Conservation (phyloP, 2,329 filamentous ascomycete species). For the Botryotinia globosa region DNA sequence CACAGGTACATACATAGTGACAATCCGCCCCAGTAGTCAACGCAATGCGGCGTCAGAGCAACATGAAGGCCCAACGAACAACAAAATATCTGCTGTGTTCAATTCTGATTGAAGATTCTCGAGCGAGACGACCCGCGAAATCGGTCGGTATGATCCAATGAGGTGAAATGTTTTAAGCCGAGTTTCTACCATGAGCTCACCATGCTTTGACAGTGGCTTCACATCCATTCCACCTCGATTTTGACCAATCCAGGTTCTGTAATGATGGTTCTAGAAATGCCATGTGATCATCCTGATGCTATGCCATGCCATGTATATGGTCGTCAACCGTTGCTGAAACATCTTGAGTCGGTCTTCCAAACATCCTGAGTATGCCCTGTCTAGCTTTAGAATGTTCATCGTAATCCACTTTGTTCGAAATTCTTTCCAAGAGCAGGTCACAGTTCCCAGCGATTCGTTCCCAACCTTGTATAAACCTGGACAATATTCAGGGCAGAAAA, state of each 20-base stretch:
- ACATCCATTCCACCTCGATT: constrained; percentile 15
- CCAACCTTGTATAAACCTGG: constrained; percentile 18
- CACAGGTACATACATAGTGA: constrained; percentile 16
- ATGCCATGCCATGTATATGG: constrained; percentile 14
- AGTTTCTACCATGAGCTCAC: constrained; percentile 19
- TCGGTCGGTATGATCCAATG: constrained; percentile 17
- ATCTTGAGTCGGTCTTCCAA: constrained; percentile 20
- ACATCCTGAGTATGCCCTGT: constrained; percentile 12
- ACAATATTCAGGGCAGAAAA: constrained; percentile 16
- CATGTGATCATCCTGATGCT: constrained; percentile 10
- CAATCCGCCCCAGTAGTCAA: constrained; percentile 13
- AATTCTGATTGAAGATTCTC: constrained; percentile 21
- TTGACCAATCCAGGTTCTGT: constrained; percentile 8
- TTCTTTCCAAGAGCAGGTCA: constrained; percentile 18
- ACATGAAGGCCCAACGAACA: constrained; percentile 23
- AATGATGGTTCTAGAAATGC: neutral
- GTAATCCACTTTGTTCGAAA: constrained; percentile 20
- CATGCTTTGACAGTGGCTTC: constrained; percentile 13
- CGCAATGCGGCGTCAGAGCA: constrained; percentile 22
- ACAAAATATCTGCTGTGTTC: constrained; percentile 22
- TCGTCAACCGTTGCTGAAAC: constrained; percentile 22
- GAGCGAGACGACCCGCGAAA: constrained; percentile 18
- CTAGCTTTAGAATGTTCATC: constrained; percentile 16
- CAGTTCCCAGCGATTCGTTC: constrained; percentile 26
- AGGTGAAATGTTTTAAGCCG: neutral